Conservation (phyloP, 345 rosid species). For the Heritiera littoralis region DNA sequence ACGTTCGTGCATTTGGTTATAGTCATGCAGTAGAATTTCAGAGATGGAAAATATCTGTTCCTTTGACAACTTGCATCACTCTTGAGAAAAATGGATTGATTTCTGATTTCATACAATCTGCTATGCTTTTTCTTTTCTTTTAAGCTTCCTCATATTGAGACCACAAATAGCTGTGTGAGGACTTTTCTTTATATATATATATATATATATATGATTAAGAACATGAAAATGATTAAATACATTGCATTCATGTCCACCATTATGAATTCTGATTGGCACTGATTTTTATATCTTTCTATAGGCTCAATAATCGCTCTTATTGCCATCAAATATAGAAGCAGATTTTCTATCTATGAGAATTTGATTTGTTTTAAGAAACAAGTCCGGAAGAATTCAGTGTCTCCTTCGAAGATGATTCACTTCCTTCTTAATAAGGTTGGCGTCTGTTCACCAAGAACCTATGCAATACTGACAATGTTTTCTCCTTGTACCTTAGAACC, state of each 20-base stretch:
- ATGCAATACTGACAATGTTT: not conserved
- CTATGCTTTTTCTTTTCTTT: too few species aligned
- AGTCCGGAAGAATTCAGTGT: not conserved
- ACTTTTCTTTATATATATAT: too few species aligned
- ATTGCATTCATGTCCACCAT: not conserved
- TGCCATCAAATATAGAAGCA: not conserved
- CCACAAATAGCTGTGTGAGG: too few species aligned
- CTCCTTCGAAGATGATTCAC: not conserved
- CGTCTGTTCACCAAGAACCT: not conserved
- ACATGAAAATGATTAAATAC: not conserved
- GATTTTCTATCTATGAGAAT: not conserved
- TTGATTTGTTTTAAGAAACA: not conserved
- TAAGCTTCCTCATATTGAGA: too few species aligned
- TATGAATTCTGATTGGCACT: not conserved
- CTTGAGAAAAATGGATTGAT: not conserved
- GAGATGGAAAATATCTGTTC: not conserved
- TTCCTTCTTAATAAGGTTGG: not conserved
- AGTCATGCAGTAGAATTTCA: not conserved
- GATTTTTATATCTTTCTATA: not conserved
- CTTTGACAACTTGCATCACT: not conserved
- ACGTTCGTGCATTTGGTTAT: not conserved
- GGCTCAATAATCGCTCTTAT: not conserved
- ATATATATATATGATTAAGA: not conserved
- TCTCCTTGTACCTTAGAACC: conserved; percentile 31
- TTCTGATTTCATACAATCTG: not conserved